phyloP scores from a whole-genome alignment of 768 basidiomycete species.

The Myochromella boudieri region DNA sequence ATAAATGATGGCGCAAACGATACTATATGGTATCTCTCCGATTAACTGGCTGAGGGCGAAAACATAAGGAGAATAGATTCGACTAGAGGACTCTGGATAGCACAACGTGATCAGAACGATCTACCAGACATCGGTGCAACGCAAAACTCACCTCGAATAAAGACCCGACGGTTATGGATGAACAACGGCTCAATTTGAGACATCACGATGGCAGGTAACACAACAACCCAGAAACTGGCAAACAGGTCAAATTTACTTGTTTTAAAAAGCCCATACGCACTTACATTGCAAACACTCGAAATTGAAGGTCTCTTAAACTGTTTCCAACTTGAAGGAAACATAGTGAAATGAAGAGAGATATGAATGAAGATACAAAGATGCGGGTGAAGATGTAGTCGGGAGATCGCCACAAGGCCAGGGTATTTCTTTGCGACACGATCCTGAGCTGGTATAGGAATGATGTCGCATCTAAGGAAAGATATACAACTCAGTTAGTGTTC shows the following conservation, averaged over 20 bases:
- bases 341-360: conserved; percentile 71
- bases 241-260: not conserved
- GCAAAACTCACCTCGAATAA: conserved; percentile 32
- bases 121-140: conserved; percentile 11
- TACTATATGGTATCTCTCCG: conserved; percentile 77
- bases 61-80: conserved; percentile 84
- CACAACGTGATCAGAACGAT: not conserved
- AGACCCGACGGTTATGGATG: conserved; percentile 63
- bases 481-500: too few species aligned
- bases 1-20: conserved; percentile 70
- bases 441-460: conserved; percentile 73
- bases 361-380: conserved; percentile 71
- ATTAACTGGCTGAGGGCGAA: conserved; percentile 82
- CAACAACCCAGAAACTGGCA: conserved; percentile 61
- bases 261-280: conserved; percentile 18
- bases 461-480: conserved; percentile 58
- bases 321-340: conserved; percentile 77
- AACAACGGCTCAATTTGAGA: conserved; percentile 82
- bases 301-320: conserved; percentile 68
- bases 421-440: conserved; percentile 65
- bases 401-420: conserved; percentile 74
- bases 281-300: conserved; percentile 78
- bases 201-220: conserved; percentile 76
- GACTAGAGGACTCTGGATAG: conserved; percentile 66
- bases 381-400: conserved; percentile 87